These are phyloP conservation scores for Mucor plumbeus DNA, from an alignment of 371 early-diverging fungal genomes.

Conservation along the genomic window DNA sequence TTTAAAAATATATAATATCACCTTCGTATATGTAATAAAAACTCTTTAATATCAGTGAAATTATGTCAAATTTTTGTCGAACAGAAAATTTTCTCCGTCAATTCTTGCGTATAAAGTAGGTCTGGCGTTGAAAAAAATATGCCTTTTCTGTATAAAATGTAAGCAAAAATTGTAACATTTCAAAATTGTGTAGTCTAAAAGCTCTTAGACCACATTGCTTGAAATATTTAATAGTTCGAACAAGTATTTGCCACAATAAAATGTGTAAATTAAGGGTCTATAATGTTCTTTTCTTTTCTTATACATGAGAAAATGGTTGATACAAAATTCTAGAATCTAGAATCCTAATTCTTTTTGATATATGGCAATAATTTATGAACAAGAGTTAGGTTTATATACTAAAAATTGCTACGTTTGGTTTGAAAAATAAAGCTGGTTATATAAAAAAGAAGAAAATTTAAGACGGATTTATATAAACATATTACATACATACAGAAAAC, in stretches of 20 bases:
- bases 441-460: background rate
- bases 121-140: background rate
- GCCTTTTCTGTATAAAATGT: no score
- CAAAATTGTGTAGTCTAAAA: background rate
- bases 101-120: background rate
- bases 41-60: no score
- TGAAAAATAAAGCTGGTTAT: no score
- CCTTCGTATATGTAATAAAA: no score
- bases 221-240: background rate
- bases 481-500: background rate
- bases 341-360: background rate
- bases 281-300: background rate
- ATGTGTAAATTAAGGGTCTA: background rate
- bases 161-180: no score
- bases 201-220: background rate
- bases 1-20: no score
- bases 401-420: no score
- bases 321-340: no score
- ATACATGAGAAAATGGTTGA: background rate
- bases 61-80: background rate
- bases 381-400: no score
- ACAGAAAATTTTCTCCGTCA: background rate
- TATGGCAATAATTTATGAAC: no score
- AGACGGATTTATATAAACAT: background rate
- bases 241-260: background rate